Conservation (phyloP, 495 filamentous ascomycete species). For the Podospora anserina region DNA sequence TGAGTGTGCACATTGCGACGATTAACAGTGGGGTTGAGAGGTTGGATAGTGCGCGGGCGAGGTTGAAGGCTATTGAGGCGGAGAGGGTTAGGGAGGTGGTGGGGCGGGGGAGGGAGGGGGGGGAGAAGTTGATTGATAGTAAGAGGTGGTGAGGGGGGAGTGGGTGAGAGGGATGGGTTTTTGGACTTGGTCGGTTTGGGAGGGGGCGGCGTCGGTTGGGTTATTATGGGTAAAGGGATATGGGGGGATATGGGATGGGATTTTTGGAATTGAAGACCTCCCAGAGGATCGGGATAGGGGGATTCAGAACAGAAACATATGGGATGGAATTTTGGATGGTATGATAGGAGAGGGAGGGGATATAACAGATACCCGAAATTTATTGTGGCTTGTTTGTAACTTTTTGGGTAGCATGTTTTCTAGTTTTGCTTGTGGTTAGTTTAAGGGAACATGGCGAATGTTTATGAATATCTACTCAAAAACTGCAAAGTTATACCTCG, state of each 20-base stretch:
- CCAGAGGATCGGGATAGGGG: neutral
- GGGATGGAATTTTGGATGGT: neutral
- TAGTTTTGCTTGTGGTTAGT: too few relatives aligned
- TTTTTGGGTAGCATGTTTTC: neutral
- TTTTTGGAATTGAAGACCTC: too few relatives aligned
- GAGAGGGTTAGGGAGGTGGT: conserved; percentile 53
- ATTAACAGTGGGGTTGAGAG: conserved; percentile 65
- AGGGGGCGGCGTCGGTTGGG: neutral
- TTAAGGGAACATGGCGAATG: too few relatives aligned
- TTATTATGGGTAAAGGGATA: neutral
- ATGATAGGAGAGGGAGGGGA: neutral
- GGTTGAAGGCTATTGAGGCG: conserved; percentile 55
- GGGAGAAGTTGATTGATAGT: conserved; percentile 26
- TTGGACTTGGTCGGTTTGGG: neutral
- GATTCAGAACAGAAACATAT: neutral
- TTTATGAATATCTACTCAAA: too few relatives aligned
- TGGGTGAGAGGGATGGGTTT: neutral
- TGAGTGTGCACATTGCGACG: conserved; percentile 66
- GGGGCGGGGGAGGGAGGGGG: conserved; percentile 37
- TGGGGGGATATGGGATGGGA: neutral
- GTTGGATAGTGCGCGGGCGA: conserved; percentile 54
- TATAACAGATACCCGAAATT: neutral
- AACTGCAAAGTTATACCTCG: too few relatives aligned
- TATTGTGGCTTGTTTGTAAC: neutral
- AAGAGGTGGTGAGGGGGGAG: neutral